Evolutionary conservation across 768 basidiomycete genomes (phyloP), one percentile per base, ranked within the genome.

Genomic region (Mycena polygramma): DNA sequence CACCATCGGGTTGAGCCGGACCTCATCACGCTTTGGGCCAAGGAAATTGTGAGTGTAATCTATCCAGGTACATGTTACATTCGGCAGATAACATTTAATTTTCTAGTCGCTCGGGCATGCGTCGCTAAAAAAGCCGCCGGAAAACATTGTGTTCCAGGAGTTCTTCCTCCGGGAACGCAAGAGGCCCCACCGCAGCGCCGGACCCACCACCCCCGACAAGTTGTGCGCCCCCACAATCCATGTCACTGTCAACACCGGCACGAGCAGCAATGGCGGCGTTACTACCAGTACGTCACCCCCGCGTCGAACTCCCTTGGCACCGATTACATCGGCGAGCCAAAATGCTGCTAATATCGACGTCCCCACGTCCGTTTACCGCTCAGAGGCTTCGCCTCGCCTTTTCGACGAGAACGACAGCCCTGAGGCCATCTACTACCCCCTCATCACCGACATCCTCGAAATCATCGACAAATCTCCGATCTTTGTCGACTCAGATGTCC

Each of bases 61-160:
- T 53, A 51, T 4, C 35, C 1, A 35, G n/a, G n/a, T n/a, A n/a
- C 4, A 41, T 5, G 17, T 15, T 15, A 35, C 30, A n/a, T n/a
- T n/a, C n/a, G n/a, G n/a, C n/a, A n/a, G n/a, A n/a, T 52, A 8
- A 54, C 15, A 53, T 17, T 3, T 11, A 17, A 22, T 30, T 37
- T 19, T 43, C 7, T 0, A 60, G 61, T 30, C 41, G 2, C 22
- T 63, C 3, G 52, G 55, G 24, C 19, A 70, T 15, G 57, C 48
- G 10, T 54, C 57, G 5, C 5, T 8, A 0, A 39, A 4, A 0
- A 9, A 46, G 8, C 69, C 69, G 1, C 69, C 63, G 0, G 57
- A 70, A 14, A 70, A 70, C 43, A 60, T 70, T 7, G 14, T 70
- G 7, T 70, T 70, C 57, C 63, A 65, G 36, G 51, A 70, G 1